phyloP scores from a whole-genome alignment of 768 basidiomycete genomes.

The Termitomyces sp. region DNA sequence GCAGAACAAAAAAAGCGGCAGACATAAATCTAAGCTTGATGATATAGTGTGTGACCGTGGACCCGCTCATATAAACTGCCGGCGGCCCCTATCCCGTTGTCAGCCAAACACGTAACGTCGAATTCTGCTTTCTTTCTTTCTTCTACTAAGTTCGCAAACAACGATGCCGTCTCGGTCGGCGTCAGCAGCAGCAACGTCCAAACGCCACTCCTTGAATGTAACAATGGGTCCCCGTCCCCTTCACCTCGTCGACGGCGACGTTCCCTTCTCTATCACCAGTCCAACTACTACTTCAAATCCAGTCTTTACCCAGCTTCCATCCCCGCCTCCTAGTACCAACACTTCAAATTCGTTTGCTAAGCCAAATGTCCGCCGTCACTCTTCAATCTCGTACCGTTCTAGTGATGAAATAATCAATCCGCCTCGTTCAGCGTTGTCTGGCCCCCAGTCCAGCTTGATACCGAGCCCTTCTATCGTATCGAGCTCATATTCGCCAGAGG shows the following conservation, averaged over 20 bases:
- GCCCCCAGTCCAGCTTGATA: slow-evolving; percentile 11
- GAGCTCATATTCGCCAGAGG: slow-evolving; percentile 17
- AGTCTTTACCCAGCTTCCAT: slow-evolving; percentile 12
- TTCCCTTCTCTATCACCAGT: slow-evolving; percentile 12
- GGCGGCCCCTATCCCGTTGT: not conserved
- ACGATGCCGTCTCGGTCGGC: slow-evolving; percentile 1
- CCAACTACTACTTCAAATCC: slow-evolving; percentile 17
- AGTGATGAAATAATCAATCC: slow-evolving; percentile 17
- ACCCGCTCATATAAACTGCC: too few species aligned
- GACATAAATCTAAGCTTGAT: too few species aligned
- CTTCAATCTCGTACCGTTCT: slow-evolving; percentile 52
- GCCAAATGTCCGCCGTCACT: slow-evolving; percentile 38
- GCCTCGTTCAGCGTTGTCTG: slow-evolving; percentile 9
- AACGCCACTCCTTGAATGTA: slow-evolving; percentile 28
- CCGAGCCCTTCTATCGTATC: slow-evolving; percentile 21
- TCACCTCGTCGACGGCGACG: slow-evolving; percentile 39
- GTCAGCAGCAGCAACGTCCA: slow-evolving; percentile 12
- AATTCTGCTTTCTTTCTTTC: not conserved
- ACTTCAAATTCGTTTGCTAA: slow-evolving; percentile 13
- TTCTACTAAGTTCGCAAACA: not conserved
- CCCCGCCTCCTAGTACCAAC: slow-evolving; percentile 15
- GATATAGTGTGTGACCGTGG: too few species aligned
- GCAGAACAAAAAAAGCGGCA: too few species aligned
- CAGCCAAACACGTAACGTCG: not conserved
- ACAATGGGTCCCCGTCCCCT: slow-evolving; percentile 42